Evolutionary conservation across 2,329 filamentous ascomycete species (phyloP), one percentile per base, ranked within the genome.

Genomic region (Pseudogymnoascus sp.): DNA sequence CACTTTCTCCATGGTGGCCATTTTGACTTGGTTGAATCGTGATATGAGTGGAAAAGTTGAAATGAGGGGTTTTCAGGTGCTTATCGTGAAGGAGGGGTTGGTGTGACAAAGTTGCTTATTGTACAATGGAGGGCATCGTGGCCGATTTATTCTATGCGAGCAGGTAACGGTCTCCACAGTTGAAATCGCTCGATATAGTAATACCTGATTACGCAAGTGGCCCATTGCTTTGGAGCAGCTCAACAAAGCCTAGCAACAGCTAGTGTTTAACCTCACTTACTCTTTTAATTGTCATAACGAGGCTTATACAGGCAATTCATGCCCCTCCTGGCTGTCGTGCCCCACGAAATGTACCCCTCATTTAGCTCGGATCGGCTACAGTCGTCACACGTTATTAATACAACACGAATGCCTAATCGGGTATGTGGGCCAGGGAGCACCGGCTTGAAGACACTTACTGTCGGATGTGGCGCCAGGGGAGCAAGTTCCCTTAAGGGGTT

Each of bases 1-100:
- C 26, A 80, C 67, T 60, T 76, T 72, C 10, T 77, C 64, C 78
- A 80, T 80, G 61, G 77, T 75, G 4, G 78, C 65, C 78, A 80
- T 79, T 4, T 63, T 61, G 35, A 61, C n/a, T 40, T 38, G 10
- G 33, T 50, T 47, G 15, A 50, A 44, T 62, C 9, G 40, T 62
- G 36, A 44, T 33, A 35, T 62, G n/a, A 26, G 26, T 28, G 1
- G n/a, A 26, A 19, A 53, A 17, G 17, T n/a, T 31, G 42, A 31
- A 57, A n/a, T 13, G 17, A 47, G 11, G 13, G 26, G 1, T 19
- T 31, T 50, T 15, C 3, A 35, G 50, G 11, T 57, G 50, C 26
- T 57, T 57, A 57, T 57, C 28, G 17, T 57, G 61, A 23, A 47
- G 8, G 28, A 47, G 38, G 38, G 42, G 15, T 59, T 2, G 8